Conservation (phyloP, 225 moss, liverwort and hornwort genomes). For the Ulota crispa region DNA sequence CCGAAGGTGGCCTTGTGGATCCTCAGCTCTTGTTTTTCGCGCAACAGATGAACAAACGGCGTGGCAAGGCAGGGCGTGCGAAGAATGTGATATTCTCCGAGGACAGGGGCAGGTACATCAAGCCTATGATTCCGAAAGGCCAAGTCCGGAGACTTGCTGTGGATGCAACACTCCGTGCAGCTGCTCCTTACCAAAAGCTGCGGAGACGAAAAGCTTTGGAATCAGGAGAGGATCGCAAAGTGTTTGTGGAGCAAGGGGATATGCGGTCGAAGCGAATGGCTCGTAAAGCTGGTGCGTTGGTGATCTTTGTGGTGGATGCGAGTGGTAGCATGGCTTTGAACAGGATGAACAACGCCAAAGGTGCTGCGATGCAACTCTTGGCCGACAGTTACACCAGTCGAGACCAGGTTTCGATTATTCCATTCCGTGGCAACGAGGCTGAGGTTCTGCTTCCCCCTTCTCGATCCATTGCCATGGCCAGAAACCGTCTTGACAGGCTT, state of each 20-base stretch:
- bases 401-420: constrained; percentile 99
- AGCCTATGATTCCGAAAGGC: constrained; percentile 98
- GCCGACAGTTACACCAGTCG: constrained; percentile 97
- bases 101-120: constrained; percentile 93
- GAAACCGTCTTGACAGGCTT: constrained; percentile 88
- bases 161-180: constrained; percentile 91
- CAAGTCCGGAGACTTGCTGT: constrained; percentile 92
- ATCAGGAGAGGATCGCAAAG: constrained; percentile 69
- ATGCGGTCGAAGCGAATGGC: constrained; percentile 98
- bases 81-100: constrained; percentile 98
- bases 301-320: constrained; percentile 96
- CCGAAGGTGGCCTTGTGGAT: constrained; percentile 90
- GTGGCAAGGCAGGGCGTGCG: constrained; percentile 94
- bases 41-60: constrained; percentile 81
- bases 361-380: constrained; percentile 96
- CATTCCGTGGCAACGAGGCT: constrained; percentile 93
- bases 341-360: constrained; percentile 99
- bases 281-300: constrained; percentile 95
- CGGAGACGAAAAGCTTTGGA: constrained; percentile 68
- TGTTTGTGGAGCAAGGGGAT: constrained; percentile 86
- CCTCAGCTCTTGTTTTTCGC: constrained; percentile 92
- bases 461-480: constrained; percentile 96
- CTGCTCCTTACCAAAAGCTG: constrained; percentile 83
- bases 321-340: constrained; percentile 99
- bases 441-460: constrained; percentile 98